Percentiles rank a stretch among this genome's conserved stretches.
Evolutionary conservation across 1,139 yeast species (phyloP).

Genomic region (Lodderomyces pseudojiufengensis): DNA sequence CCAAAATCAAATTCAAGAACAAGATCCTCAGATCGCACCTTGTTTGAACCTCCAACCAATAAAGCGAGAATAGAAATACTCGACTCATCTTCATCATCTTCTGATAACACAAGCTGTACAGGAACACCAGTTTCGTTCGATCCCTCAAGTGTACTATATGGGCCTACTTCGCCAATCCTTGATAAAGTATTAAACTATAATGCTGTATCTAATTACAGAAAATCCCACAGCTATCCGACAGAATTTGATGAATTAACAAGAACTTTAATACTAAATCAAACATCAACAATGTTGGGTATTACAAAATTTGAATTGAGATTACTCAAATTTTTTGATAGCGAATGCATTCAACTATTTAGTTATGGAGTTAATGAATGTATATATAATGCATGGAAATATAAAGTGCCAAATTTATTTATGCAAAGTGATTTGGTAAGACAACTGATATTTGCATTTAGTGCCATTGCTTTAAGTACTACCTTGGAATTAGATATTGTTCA

Average conservation of each 20-base stretch:
- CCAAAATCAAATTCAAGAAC: not conserved
- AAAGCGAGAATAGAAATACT: not conserved
- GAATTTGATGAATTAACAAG: conserved; percentile 5
- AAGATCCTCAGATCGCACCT: not conserved
- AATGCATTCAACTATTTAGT: conserved; percentile 23
- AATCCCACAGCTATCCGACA: not conserved
- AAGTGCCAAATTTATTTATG: conserved; percentile 25
- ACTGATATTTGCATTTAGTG: conserved; percentile 23
- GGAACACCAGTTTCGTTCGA: not conserved
- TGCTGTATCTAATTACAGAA: not conserved
- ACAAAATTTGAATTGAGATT: conserved; percentile 30
- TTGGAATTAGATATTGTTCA: conserved; percentile 7
- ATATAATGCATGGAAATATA: conserved; percentile 25
- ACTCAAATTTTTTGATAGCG: conserved; percentile 25
- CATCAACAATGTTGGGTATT: conserved; percentile 21
- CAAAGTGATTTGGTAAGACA: conserved; percentile 21
- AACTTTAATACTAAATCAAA: conserved; percentile 13
- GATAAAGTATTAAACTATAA: not conserved
- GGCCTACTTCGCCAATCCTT: not conserved
- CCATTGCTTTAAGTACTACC: conserved; percentile 11
- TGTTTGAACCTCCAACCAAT: not conserved
- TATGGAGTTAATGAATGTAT: conserved; percentile 17
- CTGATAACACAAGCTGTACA: not conserved
- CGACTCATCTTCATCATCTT: not conserved
- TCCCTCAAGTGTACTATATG: not conserved